Base-by-base conservation (phyloP, 257 asterid species). In the Linderniella brevidens region DNA sequence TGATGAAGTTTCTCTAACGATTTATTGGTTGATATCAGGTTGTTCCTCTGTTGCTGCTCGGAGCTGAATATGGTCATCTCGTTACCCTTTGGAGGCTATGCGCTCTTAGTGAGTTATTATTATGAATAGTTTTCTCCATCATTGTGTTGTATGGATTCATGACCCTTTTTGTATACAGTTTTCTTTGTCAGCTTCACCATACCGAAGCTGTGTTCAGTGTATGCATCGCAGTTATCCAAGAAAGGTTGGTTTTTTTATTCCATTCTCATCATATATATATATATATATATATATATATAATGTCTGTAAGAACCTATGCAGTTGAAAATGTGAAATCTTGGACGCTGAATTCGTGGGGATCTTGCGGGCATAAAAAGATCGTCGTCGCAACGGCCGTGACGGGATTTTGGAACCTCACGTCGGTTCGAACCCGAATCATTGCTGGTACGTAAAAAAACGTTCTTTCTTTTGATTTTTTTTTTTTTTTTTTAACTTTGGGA, bases 61-160 rank as follows among this genome's bases (percentile, higher is more conserved):
- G 95, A 68, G 84, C 95, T 53, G 86, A 88, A 59, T 84, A 74
- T 60, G 97, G 95, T 40, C 92, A 84, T 78, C 56, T 80, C 18
- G 53, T 83, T 46, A 80, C 92, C 46, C 48, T 80, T 13, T 71
- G 93, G 92, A 83, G 93, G 63, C 59, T 87, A 41, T 78, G 77
- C 53, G 86, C 90, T 61, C 75, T 83, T 59, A 76, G 97, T 83
- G 72, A 64, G 67, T 48, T 19, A 13, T 45, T 17, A 43, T 18
- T 9, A 46, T 18, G 13, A 12, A 6, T 17, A 15, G 32, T 5
- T 18, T 32, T 10, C 43, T 3, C 13, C 13, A 10, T 39, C 43
- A 39, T 1, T 3, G 13, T 0, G 9, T 0, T 13, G 13, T 25
- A 41, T 18, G 7, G 44, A 14, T 42, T 19, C 42, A 35, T 45